These are phyloP conservation scores for Bathelium albidoporum DNA, from an alignment of 495 filamentous ascomycete species.

Conservation along the genomic window DNA sequence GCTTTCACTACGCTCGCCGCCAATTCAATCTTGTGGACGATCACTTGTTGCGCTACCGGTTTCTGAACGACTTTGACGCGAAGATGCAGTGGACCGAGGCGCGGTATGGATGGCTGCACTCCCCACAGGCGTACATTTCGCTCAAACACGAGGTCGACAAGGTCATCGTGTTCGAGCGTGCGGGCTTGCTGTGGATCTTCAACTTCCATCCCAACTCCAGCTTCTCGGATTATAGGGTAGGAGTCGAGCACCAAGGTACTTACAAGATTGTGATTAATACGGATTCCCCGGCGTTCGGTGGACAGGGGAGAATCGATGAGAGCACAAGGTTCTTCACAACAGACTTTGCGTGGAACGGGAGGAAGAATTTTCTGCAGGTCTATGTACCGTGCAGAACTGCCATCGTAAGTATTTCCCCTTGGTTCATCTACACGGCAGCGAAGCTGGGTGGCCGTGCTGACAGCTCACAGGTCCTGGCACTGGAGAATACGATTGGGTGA, in stretches of 20 bases:
- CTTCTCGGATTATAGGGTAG: constrained; percentile 87
- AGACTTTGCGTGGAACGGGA: constrained; percentile 74
- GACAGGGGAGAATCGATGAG: constrained; percentile 64
- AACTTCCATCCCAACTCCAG: constrained; percentile 87
- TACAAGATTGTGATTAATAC: constrained; percentile 82
- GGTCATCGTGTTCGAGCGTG: constrained; percentile 91
- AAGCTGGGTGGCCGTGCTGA: neutral
- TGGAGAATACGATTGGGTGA: neutral
- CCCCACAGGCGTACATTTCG: constrained; percentile 78
- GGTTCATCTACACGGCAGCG: neutral
- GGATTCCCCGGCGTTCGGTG: constrained; percentile 69
- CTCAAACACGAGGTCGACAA: constrained; percentile 94
- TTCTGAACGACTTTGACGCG: constrained; percentile 89
- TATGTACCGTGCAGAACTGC: constrained; percentile 83
- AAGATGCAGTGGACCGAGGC: constrained; percentile 78
- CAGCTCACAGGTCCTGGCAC: neutral
- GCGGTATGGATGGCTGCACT: constrained; percentile 88
- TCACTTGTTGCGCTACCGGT: constrained; percentile 71
- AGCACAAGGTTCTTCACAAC: constrained; percentile 84
- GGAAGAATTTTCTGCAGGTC: constrained; percentile 82
- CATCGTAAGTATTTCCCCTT: constrained; percentile 50
- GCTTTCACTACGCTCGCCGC: constrained; percentile 91
- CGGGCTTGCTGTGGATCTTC: constrained; percentile 84
- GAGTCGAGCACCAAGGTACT: constrained; percentile 71
- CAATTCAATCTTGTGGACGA: constrained; percentile 93